Percentiles rank a stretch among this genome's conserved stretches.
Conservation (phyloP, 2,329 filamentous ascomycete species). For the Fusarium brevicatenulatum region DNA sequence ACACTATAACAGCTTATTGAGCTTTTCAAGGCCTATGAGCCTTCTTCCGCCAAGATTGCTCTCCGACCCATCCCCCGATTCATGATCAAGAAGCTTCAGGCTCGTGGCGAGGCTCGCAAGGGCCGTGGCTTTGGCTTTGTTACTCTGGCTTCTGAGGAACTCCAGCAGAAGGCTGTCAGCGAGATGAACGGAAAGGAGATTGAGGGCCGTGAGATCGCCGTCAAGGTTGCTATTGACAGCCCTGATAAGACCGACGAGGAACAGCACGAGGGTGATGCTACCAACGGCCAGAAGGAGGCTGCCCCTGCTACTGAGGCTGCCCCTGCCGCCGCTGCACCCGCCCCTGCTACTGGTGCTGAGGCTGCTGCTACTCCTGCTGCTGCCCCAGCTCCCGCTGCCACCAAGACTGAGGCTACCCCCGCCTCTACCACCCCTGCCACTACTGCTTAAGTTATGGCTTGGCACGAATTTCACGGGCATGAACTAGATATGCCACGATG, state of each 20-base stretch:
- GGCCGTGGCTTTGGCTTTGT: slow-evolving; percentile 99
- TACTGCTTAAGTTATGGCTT: slow-evolving; percentile 47
- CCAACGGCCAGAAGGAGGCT: slow-evolving; percentile 55
- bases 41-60: slow-evolving; percentile 96
- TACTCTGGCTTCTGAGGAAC: slow-evolving; percentile 91
- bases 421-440: slow-evolving; percentile 40
- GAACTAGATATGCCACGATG: slow-evolving; percentile 42
- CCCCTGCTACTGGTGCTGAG: slow-evolving; percentile 40
- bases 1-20: slow-evolving; percentile 81
- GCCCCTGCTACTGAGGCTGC: slow-evolving; percentile 45
- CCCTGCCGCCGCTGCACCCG: slow-evolving; percentile 32
- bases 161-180: slow-evolving; percentile 94
- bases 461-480: slow-evolving; percentile 42
- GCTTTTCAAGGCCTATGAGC: slow-evolving; percentile 92
- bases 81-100: slow-evolving; percentile 99
- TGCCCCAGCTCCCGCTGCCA: slow-evolving; percentile 25
- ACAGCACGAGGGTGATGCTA: slow-evolving; percentile 58
- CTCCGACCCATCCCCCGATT: slow-evolving; percentile 98
- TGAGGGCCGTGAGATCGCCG: slow-evolving; percentile 97
- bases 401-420: slow-evolving; percentile 42
- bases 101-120: slow-evolving; percentile 97
- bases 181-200: slow-evolving; percentile 99
- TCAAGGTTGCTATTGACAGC: slow-evolving; percentile 99
- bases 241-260: slow-evolving; percentile 96
- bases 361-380: slow-evolving; percentile 42